These are phyloP conservation scores for Suhomyces atakaporum DNA, from an alignment of 1,139 yeast species.

Conservation along the genomic window DNA sequence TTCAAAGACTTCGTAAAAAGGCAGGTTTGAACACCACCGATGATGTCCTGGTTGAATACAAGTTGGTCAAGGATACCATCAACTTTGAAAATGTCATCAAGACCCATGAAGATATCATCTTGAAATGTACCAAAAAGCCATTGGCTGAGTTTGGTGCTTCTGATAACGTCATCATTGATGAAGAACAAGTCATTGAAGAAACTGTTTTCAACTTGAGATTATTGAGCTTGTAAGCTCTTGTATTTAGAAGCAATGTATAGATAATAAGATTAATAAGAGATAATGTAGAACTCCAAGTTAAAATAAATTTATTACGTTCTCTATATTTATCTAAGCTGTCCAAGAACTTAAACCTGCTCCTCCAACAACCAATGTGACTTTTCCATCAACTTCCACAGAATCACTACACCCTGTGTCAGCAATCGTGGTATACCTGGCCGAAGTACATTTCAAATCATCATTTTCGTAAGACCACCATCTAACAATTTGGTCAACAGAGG, in stretches of 20 bases:
- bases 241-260: not conserved
- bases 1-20: constrained; percentile 96
- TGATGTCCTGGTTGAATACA: constrained; percentile 86
- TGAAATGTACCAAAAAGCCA: constrained; percentile 75
- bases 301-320: no score
- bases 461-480: constrained; percentile 57
- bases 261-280: constrained; percentile 1
- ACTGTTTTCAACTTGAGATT: constrained; percentile 80
- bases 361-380: constrained; percentile 50
- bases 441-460: constrained; percentile 35
- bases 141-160: constrained; percentile 43
- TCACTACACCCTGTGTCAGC: constrained; percentile 87
- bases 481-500: constrained; percentile 79
- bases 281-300: no score
- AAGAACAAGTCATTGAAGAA: constrained; percentile 87
- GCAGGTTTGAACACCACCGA: constrained; percentile 94
- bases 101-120: constrained; percentile 65
- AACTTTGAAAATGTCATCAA: constrained; percentile 65
- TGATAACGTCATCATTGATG: constrained; percentile 66
- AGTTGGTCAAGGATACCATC: constrained; percentile 68
- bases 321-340: no score
- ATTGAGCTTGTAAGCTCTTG: constrained; percentile 50
- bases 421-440: constrained; percentile 67
- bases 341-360: constrained; percentile 73
- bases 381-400: constrained; percentile 27